Percentiles rank a stretch among this genome's conserved stretches.
Conservation (phyloP, 2,329 filamentous ascomycete species). For the Fonsecaea multimorphosa region DNA sequence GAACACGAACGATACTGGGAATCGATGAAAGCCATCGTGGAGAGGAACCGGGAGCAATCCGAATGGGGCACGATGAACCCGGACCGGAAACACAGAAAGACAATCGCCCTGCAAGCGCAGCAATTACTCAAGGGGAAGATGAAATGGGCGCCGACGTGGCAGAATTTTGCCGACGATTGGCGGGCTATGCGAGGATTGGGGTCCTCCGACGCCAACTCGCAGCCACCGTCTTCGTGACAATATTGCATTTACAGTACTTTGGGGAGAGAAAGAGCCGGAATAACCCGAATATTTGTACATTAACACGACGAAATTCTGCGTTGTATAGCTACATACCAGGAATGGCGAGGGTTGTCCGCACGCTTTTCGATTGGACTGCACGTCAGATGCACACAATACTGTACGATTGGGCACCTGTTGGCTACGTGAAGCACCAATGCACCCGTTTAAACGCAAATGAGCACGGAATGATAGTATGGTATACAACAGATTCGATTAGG, state of each 20-base stretch:
- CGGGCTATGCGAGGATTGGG: slow-evolving; percentile 25
- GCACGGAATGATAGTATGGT: neutral
- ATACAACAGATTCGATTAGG: neutral
- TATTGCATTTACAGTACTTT: neutral
- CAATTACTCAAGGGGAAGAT: slow-evolving; percentile 62
- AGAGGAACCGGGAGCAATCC: slow-evolving; percentile 47
- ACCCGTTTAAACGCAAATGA: neutral
- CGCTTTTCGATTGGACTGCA: too few relatives aligned
- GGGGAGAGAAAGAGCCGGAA: neutral
- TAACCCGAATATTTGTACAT: neutral
- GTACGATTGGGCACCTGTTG: neutral
- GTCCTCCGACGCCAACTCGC: neutral
- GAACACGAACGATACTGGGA: slow-evolving; percentile 65
- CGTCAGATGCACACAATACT: neutral
- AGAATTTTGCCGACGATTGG: slow-evolving; percentile 42
- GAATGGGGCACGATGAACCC: slow-evolving; percentile 49
- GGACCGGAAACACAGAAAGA: slow-evolving; percentile 51
- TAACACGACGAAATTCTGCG: slow-evolving; percentile 1
- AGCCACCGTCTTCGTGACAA: slow-evolving; percentile 4
- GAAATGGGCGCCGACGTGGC: slow-evolving; percentile 64
- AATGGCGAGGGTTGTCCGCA: neutral
- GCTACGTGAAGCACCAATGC: neutral
- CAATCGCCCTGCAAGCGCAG: slow-evolving; percentile 66
- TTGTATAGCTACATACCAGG: neutral
- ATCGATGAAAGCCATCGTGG: slow-evolving; percentile 56